These are phyloP conservation scores for Leishmania gerbilli DNA, from an alignment of 208 protist genomes.

Conservation along the genomic window DNA sequence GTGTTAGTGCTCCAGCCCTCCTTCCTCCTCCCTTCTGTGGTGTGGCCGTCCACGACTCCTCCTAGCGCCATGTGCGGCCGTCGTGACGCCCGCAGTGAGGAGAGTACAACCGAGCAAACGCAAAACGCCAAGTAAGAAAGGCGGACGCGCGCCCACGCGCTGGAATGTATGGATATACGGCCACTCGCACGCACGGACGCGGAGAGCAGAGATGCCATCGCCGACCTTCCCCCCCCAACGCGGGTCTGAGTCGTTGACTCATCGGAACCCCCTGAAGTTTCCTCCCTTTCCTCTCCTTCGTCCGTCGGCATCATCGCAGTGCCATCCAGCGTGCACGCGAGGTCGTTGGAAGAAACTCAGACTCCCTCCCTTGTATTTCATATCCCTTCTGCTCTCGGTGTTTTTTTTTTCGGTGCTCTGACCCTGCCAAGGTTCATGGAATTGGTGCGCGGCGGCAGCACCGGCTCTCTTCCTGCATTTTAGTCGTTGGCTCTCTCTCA, in stretches of 20 bases:
- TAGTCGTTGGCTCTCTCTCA: neutral
- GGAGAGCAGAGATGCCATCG: neutral
- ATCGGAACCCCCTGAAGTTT: neutral
- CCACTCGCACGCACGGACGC: neutral
- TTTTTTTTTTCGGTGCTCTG: neutral
- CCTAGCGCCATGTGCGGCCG: neutral
- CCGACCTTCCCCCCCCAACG: neutral
- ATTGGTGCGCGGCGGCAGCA: neutral
- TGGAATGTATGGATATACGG: neutral
- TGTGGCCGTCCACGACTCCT: too few species aligned
- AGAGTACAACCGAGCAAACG: neutral
- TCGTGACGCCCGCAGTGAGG: too few species aligned
- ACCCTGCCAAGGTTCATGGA: neutral
- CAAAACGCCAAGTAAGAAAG: neutral
- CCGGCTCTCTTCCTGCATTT: neutral
- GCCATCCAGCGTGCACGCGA: neutral
- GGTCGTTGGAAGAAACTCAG: neutral
- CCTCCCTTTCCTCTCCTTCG: neutral
- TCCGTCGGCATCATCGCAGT: neutral
- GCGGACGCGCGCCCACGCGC: neutral
- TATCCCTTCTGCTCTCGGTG: neutral
- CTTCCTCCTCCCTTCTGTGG: neutral
- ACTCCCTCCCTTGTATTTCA: slow-evolving; percentile 6
- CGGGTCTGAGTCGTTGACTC: neutral
- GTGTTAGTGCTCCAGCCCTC: neutral